Percentiles rank a stretch among this genome's conserved stretches.
Conservation (phyloP, 139 green algal genomes). For the Tetradesmus obliquus region DNA sequence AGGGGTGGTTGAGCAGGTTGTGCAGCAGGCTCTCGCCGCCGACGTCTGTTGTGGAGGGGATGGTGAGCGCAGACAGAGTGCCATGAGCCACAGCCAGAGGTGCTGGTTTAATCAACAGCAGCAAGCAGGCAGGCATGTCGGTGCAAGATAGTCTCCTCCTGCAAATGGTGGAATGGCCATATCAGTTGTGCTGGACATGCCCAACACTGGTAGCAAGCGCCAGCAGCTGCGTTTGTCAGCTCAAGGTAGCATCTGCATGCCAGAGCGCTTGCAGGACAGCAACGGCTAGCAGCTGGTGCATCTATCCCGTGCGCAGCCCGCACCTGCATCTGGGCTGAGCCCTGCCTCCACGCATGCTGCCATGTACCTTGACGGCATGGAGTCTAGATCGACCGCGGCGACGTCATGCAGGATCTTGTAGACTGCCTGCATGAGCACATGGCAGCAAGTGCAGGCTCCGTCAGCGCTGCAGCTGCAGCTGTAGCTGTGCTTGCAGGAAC, state of each 20-base stretch:
- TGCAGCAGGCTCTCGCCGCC: slow-evolving; percentile 39
- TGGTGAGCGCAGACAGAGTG: no score
- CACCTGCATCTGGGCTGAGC: slow-evolving; percentile 21
- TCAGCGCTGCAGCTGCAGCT: no score
- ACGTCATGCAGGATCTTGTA: slow-evolving; percentile 10
- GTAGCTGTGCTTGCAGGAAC: not conserved
- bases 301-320: not conserved
- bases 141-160: not conserved
- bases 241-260: not conserved
- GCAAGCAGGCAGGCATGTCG: not conserved
- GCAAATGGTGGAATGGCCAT: not conserved
- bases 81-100: not conserved
- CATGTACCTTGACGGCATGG: not conserved
- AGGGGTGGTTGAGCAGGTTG: slow-evolving; percentile 21
- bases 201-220: no score
- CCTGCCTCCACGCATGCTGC: slow-evolving; percentile 22
- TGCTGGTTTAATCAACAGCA: not conserved
- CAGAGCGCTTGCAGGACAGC: not conserved
- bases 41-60: not conserved
- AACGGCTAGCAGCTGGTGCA: not conserved
- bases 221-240: no score
- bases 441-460: not conserved
- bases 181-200: no score
- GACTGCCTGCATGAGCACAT: not conserved
- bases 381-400: slow-evolving; percentile 22